Conservation (phyloP, 1,284 basidiomycete species). For the Irpex rosettiformis region DNA sequence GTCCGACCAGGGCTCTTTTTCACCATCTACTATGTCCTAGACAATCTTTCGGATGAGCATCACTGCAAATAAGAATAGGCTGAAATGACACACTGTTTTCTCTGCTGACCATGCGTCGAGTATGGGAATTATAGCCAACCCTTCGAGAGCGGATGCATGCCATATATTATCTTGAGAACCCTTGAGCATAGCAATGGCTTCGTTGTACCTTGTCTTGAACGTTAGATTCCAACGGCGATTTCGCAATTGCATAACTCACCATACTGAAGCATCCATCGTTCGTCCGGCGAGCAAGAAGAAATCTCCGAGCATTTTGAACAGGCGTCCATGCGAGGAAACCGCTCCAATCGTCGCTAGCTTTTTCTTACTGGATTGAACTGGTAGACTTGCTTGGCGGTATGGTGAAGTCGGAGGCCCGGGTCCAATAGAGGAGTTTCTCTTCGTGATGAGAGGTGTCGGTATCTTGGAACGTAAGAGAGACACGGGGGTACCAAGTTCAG, state of each 20-base stretch:
- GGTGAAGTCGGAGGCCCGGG: conserved; percentile 23
- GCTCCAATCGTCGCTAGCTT: conserved; percentile 59
- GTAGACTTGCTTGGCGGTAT: conserved; percentile 47
- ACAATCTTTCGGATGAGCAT: conserved; percentile 35
- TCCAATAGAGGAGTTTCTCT: conserved; percentile 52
- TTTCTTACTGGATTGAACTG: conserved; percentile 48
- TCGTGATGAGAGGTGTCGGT: conserved; percentile 38
- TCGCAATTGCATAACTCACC: conserved; percentile 42
- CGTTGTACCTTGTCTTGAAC: conserved; percentile 65
- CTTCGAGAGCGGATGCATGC: conserved; percentile 86
- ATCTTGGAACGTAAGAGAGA: conserved; percentile 34
- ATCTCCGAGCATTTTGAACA: conserved; percentile 88
- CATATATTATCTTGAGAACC: conserved; percentile 74
- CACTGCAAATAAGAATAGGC: conserved; percentile 16
- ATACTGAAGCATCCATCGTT: conserved; percentile 74
- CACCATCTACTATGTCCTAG: conserved; percentile 23
- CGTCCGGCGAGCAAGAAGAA: conserved; percentile 83
- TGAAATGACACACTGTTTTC: conserved; percentile 50
- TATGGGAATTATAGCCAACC: conserved; percentile 72
- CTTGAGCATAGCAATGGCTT: conserved; percentile 74
- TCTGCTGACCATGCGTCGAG: conserved; percentile 80
- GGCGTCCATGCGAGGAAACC: conserved; percentile 71
- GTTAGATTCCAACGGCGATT: conserved; percentile 1
- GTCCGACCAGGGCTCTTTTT: conserved; percentile 68
- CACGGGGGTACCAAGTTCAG: conserved; percentile 44